Base-by-base conservation (phyloP, 208 protist genomes). In the Borovskyia barvae region DNA sequence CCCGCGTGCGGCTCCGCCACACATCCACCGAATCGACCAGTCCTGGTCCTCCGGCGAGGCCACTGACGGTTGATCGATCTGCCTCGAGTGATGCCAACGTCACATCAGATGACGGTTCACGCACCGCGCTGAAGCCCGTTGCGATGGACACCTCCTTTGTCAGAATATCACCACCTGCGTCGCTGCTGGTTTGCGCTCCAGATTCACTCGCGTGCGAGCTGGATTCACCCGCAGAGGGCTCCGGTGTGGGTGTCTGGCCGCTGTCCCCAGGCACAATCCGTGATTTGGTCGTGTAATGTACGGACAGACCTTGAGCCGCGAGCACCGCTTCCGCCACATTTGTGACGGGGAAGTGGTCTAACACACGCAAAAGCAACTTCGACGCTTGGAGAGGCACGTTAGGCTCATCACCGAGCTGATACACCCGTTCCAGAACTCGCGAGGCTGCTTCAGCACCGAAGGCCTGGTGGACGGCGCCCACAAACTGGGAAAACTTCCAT, bases 401-500 rank as follows among this genome's bases (percentile, higher is more conserved):
- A 1, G 50, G 30, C 33, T 67, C 58, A 17, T 67, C 62, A 4
- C 47, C 43, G n/a, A 74, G 53, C 6, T 51, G 59, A 55, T 84
- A 90, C 5, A 82, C 37, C 20, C 69, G 41, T 25, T 80, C 65
- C 42, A 93, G 59, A 5, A 82, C 50, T 9, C 17, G 29, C 17
- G 39, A 35, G 15, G 59, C 62, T 0, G 60, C 70, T 0, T 52
- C 50, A 0, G 15, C 17, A 35, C 83, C 87, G 20, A 81, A 77
- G 2, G 36, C 48, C 26, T 75, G 60, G n/a, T 92, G 77, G 9
- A 90, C 36, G 1, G 82, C 80, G 15, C 85, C 88, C 22, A 94
- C 57, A 58, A 94, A 92, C 41, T 94, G 88, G 0, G 85, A 92
- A 42, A 94, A 81, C 30, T 85, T 80, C 85, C 88, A 94, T 4